Conservation (phyloP, 768 basidiomycete species). For the Naganishia kalamii region DNA sequence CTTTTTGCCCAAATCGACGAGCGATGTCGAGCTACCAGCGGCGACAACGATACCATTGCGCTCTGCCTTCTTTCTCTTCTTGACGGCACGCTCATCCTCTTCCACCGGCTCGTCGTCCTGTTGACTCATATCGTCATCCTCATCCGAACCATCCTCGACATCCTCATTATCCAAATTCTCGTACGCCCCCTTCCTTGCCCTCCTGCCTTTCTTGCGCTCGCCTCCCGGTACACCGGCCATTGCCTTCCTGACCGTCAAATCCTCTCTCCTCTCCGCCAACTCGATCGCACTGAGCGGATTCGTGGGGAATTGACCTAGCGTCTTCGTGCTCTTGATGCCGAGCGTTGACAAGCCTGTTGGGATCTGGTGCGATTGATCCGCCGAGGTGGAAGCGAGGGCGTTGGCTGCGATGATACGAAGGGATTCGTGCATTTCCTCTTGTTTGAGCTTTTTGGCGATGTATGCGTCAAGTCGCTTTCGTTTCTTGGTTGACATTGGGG, state of each 20-base stretch:
- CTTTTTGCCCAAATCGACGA: constrained; percentile 9
- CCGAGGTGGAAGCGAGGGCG: constrained; percentile 30
- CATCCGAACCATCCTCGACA: constrained; percentile 26
- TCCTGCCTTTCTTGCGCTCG: constrained; percentile 19
- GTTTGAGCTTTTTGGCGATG: constrained; percentile 57
- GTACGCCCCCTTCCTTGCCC: constrained; percentile 18
- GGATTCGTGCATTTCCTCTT: constrained; percentile 36
- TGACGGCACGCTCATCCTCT: constrained; percentile 13
- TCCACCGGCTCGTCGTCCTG: constrained; percentile 29
- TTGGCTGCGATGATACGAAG: constrained; percentile 34
- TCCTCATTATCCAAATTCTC: constrained; percentile 26
- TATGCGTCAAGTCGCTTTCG: constrained; percentile 85
- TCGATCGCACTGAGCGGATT: constrained; percentile 39
- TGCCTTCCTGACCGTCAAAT: constrained; percentile 41
- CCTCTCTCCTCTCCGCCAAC: constrained; percentile 33
- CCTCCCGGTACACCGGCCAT: constrained; percentile 24
- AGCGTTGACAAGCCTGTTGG: constrained; percentile 3
- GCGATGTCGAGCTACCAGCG: constrained; percentile 3
- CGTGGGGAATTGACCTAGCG: constrained; percentile 41
- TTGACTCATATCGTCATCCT: constrained; percentile 39
- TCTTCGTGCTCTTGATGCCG: constrained; percentile 33
- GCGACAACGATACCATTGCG: constrained; percentile 33
- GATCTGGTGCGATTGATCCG: constrained; percentile 20
- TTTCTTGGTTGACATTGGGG: constrained; percentile 75
- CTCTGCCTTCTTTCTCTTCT: constrained; percentile 33